These are phyloP conservation scores for Lactifluus pinguis DNA, from an alignment of 768 basidiomycete genomes.

Conservation along the genomic window DNA sequence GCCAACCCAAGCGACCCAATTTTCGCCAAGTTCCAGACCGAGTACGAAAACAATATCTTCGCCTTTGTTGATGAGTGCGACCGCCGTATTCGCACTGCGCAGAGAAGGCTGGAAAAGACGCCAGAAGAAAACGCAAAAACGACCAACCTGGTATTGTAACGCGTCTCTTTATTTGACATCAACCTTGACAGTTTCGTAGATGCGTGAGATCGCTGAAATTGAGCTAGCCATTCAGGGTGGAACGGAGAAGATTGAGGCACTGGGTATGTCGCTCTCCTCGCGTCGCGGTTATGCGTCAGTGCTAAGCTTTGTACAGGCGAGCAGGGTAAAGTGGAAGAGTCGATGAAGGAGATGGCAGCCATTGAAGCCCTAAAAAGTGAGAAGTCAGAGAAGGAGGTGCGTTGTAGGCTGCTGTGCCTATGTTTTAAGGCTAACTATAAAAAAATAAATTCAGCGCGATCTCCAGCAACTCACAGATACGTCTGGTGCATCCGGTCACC, in stretches of 20 bases:
- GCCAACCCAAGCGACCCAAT: constrained; percentile 70
- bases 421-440: neutral
- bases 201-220: constrained; percentile 99
- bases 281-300: neutral
- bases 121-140: constrained; percentile 99
- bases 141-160: constrained; percentile 68
- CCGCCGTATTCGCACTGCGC: constrained; percentile 86
- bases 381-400: constrained; percentile 90
- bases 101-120: constrained; percentile 95
- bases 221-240: constrained; percentile 98
- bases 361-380: constrained; percentile 97
- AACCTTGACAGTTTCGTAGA: constrained; percentile 37
- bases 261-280: constrained; percentile 45
- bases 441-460: constrained; percentile 51
- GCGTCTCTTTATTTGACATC: neutral
- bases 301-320: constrained; percentile 49
- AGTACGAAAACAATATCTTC: constrained; percentile 94
- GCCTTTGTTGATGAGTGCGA: constrained; percentile 98
- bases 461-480: constrained; percentile 95
- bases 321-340: constrained; percentile 98
- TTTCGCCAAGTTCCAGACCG: constrained; percentile 82
- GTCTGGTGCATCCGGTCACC: constrained; percentile 98
- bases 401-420: constrained; percentile 20
- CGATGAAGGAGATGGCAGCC: constrained; percentile 94
- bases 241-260: constrained; percentile 93